phyloP scores from a whole-genome alignment of 306 rosid genomes.

The Begonia peltatifolia region DNA sequence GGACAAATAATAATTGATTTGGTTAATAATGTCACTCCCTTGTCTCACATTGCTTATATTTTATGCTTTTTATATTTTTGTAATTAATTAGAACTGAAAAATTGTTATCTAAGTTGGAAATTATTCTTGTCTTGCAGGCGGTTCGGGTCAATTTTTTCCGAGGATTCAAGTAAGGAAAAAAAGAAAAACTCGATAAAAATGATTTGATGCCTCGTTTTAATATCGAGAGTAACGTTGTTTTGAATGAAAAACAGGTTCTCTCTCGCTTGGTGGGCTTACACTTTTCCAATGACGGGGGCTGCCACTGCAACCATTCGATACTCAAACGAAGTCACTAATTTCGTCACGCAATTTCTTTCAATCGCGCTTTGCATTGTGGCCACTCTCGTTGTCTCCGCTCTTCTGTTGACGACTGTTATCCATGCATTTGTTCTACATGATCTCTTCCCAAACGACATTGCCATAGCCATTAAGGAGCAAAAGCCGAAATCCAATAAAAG shows the following conservation, averaged over 20 bases:
- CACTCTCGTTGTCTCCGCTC: slow-evolving; percentile 34
- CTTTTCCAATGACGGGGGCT: slow-evolving; percentile 97
- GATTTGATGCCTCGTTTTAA: neutral
- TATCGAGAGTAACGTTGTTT: neutral
- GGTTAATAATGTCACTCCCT: too few species aligned
- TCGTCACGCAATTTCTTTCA: slow-evolving; percentile 35
- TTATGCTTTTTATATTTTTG: neutral
- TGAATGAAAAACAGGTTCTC: slow-evolving; percentile 39
- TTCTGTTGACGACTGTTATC: slow-evolving; percentile 42
- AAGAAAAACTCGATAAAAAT: neutral
- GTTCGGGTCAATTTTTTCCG: slow-evolving; percentile 24
- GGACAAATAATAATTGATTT: too few species aligned
- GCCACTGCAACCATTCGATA: slow-evolving; percentile 75
- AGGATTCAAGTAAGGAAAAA: slow-evolving; percentile 33
- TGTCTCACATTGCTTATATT: too few species aligned
- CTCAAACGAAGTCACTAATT: slow-evolving; percentile 47
- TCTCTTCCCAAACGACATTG: slow-evolving; percentile 88
- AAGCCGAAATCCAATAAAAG: slow-evolving; percentile 31
- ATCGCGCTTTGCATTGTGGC: slow-evolving; percentile 32
- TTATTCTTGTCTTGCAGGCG: slow-evolving; percentile 40
- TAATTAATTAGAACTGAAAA: too few species aligned
- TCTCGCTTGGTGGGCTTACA: slow-evolving; percentile 96
- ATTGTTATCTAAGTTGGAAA: too few species aligned
- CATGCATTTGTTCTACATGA: slow-evolving; percentile 64
- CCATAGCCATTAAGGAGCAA: slow-evolving; percentile 81